These are phyloP conservation scores for Colletotrichum simmondsii DNA, from an alignment of 2,329 filamentous ascomycete genomes.

Conservation along the genomic window DNA sequence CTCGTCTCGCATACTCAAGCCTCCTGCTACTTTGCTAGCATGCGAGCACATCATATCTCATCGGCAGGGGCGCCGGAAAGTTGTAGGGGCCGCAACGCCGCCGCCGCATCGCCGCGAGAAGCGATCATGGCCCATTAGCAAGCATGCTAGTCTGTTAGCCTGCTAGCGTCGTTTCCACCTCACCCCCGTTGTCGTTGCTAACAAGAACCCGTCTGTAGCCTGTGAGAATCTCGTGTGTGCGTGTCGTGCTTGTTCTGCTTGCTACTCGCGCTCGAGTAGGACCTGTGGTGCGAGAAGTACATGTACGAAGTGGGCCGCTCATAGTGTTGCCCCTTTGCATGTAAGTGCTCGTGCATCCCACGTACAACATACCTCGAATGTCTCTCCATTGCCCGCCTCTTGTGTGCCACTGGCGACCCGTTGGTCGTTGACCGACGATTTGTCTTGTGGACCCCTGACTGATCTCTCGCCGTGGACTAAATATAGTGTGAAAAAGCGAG, in stretches of 20 bases:
- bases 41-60: conserved; percentile 19
- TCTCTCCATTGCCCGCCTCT: conserved; percentile 16
- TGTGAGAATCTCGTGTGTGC: conserved; percentile 33
- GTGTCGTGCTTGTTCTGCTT: not conserved
- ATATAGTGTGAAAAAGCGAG: conserved; percentile 24
- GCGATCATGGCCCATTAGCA: conserved; percentile 25
- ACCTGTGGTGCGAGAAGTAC: conserved; percentile 5
- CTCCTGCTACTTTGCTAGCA: not conserved
- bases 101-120: conserved; percentile 18
- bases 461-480: conserved; percentile 19
- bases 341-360: conserved; percentile 24
- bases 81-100: conserved; percentile 29
- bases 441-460: conserved; percentile 15
- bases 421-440: conserved; percentile 5
- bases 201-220: conserved; percentile 8
- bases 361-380: conserved; percentile 26
- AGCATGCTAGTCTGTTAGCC: conserved; percentile 12
- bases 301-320: conserved; percentile 4
- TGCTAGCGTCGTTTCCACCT: conserved; percentile 28
- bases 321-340: conserved; percentile 12
- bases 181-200: conserved; percentile 24
- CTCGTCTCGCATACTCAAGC: not conserved
- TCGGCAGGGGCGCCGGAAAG: conserved; percentile 31
- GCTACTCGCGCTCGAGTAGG: not conserved
- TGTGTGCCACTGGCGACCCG: conserved; percentile 17